Evolutionary conservation across 177 flowering plant species (phyloP).

Genomic region (Vitis hybrid): DNA sequence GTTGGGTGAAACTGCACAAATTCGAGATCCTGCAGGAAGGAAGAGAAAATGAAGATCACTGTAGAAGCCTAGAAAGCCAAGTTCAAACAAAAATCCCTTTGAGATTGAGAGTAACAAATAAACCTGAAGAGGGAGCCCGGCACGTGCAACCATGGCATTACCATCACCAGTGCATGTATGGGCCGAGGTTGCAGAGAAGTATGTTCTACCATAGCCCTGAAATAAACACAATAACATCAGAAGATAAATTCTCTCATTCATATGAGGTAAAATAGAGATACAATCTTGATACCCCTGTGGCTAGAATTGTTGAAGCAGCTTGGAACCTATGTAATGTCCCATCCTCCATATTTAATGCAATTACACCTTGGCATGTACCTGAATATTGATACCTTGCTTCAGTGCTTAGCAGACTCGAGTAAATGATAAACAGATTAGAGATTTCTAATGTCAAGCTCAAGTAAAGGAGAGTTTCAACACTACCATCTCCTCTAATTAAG

Average conservation of each 20-base stretch:
- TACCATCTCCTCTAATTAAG: too few species aligned
- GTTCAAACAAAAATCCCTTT: background rate
- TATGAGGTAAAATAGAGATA: background rate
- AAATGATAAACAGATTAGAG: too few species aligned
- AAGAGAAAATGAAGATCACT: background rate
- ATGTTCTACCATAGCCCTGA: slow-evolving; percentile 97
- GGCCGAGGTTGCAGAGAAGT: slow-evolving; percentile 99
- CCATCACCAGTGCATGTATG: slow-evolving; percentile 99
- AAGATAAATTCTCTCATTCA: background rate
- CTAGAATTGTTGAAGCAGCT: slow-evolving; percentile 86
- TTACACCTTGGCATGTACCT: slow-evolving; percentile 97
- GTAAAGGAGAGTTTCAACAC: too few species aligned
- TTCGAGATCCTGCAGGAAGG: slow-evolving; percentile 80
- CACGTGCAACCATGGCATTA: slow-evolving; percentile 99
- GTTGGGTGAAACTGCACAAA: slow-evolving; percentile 99
- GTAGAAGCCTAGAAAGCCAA: background rate
- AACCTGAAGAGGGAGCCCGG: slow-evolving; percentile 96
- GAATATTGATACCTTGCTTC: slow-evolving; percentile 1
- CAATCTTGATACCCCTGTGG: slow-evolving; percentile 79
- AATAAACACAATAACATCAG: slow-evolving; percentile 1
- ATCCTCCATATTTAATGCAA: slow-evolving; percentile 98
- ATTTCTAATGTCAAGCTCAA: too few species aligned
- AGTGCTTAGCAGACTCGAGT: background rate
- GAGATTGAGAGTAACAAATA: slow-evolving; percentile 2
- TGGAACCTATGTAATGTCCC: slow-evolving; percentile 96